Evolutionary conservation across 2,329 filamentous ascomycete species (phyloP), one percentile per base, ranked within the genome.

Genomic region (Thielaviopsis ethacetica): DNA sequence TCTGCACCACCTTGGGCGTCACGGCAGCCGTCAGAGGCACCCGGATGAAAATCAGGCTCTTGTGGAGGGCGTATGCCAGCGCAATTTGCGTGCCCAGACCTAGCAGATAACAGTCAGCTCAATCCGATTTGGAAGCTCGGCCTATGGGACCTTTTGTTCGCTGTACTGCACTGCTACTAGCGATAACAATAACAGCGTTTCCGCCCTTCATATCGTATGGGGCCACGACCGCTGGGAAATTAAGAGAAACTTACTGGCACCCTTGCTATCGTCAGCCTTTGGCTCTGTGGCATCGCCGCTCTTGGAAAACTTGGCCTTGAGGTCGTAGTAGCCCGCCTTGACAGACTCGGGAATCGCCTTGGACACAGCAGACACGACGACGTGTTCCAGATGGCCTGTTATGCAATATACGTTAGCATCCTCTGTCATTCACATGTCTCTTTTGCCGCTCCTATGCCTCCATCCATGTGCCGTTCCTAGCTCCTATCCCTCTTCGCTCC

Each of bases 41-140:
- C n/a, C 93, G 82, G 64, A 97, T 71, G 71, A 98, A 95, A 67
- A 98, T 96, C 71, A 97, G 89, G 65, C 87, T 94, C 74, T 98
- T 98, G 77, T 98, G 93, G 61, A 98, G 88, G 27, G 91, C 91
- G 68, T 98, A 98, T 13, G 93, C 93, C 54, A 98, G 79, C 17
- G 88, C 90, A 30, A 98, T 75, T 68, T 96, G 90, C 9, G 93
- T 97, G 56, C 77, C 81, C 38, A 85, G 70, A 65, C 81, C 81
- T 84, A 63, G 54, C 3, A 54, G 27, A 17, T 34, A 38, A 27
- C 22, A 9, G 19, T 34, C n/a, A 54, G 27, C 22, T n/a, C n/a
- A 21, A 49, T 49, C 9, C 44, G 17, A 49, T 5, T 21, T 49
- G n/a, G 7, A 19, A 21, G 17, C 44, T 49, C 7, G 7, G 6